Conservation (phyloP, 148 eudicot genomes). For the Fagopyrum esculentum region DNA sequence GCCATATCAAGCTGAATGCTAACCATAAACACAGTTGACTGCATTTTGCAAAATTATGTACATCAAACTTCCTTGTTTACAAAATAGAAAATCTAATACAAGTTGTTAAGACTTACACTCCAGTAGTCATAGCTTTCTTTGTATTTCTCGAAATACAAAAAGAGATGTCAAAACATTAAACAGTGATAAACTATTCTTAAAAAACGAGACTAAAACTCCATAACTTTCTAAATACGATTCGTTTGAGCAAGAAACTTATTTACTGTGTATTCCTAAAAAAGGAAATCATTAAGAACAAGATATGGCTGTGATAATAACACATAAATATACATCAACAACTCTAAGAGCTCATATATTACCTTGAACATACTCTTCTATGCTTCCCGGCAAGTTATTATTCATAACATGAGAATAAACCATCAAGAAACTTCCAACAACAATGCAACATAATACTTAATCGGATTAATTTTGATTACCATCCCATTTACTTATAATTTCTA, state of each 20-base stretch:
- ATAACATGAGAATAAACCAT: constrained; percentile 52
- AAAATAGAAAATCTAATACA: too few relatives aligned
- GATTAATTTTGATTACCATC: not conserved
- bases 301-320: not conserved
- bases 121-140: too few relatives aligned
- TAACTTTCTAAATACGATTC: too few relatives aligned
- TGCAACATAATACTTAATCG: not conserved
- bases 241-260: constrained; percentile 61
- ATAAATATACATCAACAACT: not conserved
- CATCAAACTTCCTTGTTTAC: too few relatives aligned
- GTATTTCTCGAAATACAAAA: too few relatives aligned
- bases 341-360: constrained; percentile 20
- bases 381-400: constrained; percentile 90
- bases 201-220: too few relatives aligned
- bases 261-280: constrained; percentile 59
- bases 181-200: too few relatives aligned
- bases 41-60: too few relatives aligned
- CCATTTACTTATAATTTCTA: not conserved
- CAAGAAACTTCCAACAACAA: not conserved
- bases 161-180: too few relatives aligned
- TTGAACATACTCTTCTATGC: constrained; percentile 99
- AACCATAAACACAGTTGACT: too few relatives aligned
- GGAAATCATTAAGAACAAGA: not conserved
- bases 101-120: too few relatives aligned
- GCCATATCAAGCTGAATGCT: too few relatives aligned